Base-by-base conservation (phyloP, 2,329 filamentous ascomycete species). In the Amauroascus verrucosus region DNA sequence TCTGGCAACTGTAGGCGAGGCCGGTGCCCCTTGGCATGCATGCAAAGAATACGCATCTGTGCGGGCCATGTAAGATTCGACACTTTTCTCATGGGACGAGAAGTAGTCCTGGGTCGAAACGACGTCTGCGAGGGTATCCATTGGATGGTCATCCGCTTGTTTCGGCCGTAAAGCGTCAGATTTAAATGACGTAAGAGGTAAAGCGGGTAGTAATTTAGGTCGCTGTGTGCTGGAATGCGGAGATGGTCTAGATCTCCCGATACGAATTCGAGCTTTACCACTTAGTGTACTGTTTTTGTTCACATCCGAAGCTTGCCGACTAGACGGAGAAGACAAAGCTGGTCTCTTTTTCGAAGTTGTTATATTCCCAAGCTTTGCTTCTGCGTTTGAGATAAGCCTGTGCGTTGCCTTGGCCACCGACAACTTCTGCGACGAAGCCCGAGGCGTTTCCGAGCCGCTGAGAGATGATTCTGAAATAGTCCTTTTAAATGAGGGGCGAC, bases 21-120 rank as follows among this genome's bases (percentile, higher is more conserved):
- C 65, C 13, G 71, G 66, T n/a, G 71, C 72, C 14, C 65, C 64
- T 4, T 72, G 63, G 14, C 68, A 66, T 33, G 68, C 62, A 32
- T 64, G 69, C 6, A 65, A 55, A 30, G 71, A 71, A 58, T 69
- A 73, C 3, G 71, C 61, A 57, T 74, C 71, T 1, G 70, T 69
- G 43, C 72, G 71, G 7, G 68, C 63, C 20, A 72, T 58, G 37
- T 67, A 68, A 1, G 70, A 70, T 37, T 72, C 70, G 35, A 67
- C 60, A 35, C 65, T 68, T 56, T 65, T 66, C 52, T 72, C 69
- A 28, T 63, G 66, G 13, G 72, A 45, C 14, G 50, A 28, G 40
- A 46, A 52, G 20, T 37, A 46, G n/a, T 52, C 50, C 16, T 22
- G 18, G 8, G 26, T 16, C 3, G n/a, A 13, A 44, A 35, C 9